Percentiles rank a stretch among this genome's conserved stretches.
These are phyloP conservation scores for Salix purpurea DNA, from an alignment of 345 rosid species.

Conservation along the genomic window DNA sequence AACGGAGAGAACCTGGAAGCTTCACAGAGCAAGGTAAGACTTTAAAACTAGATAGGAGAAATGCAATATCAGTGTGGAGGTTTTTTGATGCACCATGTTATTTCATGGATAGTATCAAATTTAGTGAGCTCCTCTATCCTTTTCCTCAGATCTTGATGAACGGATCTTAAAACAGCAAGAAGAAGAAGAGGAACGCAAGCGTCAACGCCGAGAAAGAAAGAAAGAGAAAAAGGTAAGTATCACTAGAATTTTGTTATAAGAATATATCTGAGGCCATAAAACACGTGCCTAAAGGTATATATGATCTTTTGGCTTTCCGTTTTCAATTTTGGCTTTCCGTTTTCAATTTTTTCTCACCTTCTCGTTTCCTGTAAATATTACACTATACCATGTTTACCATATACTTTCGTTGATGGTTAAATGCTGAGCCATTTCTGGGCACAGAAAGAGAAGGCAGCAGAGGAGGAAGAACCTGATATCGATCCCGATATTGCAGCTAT, in stretches of 20 bases:
- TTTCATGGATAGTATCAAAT: neutral
- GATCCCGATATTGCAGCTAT: slow-evolving; percentile 93
- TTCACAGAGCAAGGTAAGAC: slow-evolving; percentile 84
- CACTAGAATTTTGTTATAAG: neutral
- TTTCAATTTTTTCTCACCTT: neutral
- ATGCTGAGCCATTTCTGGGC: neutral
- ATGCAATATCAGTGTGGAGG: neutral
- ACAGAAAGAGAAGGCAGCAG: slow-evolving; percentile 75
- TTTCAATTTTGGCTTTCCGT: neutral
- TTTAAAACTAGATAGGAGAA: slow-evolving; percentile 3
- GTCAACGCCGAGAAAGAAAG: slow-evolving; percentile 77
- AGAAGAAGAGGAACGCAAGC: slow-evolving; percentile 85
- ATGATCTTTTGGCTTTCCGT: neutral
- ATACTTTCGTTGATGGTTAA: neutral
- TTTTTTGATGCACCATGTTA: neutral
- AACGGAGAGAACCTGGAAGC: slow-evolving; percentile 76
- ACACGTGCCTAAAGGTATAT: neutral
- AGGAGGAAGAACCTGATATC: slow-evolving; percentile 72
- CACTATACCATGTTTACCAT: neutral
- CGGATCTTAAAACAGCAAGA: slow-evolving; percentile 79
- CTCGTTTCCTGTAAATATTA: neutral
- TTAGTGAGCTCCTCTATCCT: neutral
- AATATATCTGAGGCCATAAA: neutral
- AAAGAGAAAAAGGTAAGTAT: slow-evolving; percentile 86
- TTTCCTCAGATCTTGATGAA: slow-evolving; percentile 71